Conservation (phyloP, 108 stramenopile genomes). For the Nannochloropsis salina region DNA sequence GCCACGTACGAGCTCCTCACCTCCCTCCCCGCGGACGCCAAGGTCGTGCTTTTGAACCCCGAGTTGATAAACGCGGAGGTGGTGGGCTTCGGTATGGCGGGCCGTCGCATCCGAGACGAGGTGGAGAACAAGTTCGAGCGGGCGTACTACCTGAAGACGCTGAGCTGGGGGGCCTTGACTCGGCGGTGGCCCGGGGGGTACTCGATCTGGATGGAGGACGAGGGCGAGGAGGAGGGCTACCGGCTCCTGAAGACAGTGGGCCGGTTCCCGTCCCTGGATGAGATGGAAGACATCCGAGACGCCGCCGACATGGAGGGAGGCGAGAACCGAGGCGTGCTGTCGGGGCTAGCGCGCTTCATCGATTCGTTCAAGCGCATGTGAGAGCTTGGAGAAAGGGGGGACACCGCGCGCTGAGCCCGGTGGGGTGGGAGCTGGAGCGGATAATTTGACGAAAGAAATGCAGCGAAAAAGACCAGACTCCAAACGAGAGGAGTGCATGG, state of each 20-base stretch:
- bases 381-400: not conserved
- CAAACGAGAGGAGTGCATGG: not conserved
- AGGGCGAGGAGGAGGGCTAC: conserved; percentile 64
- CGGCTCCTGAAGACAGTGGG: conserved; percentile 38
- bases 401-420: not conserved
- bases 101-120: conserved; percentile 73
- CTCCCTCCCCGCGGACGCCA: not conserved
- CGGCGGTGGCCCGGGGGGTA: conserved; percentile 57
- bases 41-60: conserved; percentile 79
- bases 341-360: not conserved
- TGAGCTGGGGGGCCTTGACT: conserved; percentile 76
- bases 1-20: conserved; percentile 46
- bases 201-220: conserved; percentile 85
- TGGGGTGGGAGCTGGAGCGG: not conserved
- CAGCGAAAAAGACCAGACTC: not conserved
- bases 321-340: not conserved
- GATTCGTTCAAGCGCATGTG: not conserved
- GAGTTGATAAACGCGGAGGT: conserved; percentile 85
- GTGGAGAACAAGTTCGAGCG: conserved; percentile 52
- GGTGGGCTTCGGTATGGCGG: conserved; percentile 88
- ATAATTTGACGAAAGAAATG: not conserved
- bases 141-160: conserved; percentile 75
- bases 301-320: not conserved
- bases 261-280: conserved; percentile 34
- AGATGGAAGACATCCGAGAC: conserved; percentile 39